Evolutionary conservation across 2,329 filamentous ascomycete species (phyloP), one percentile per base, ranked within the genome.

Genomic region (Fusarium paranaense): DNA sequence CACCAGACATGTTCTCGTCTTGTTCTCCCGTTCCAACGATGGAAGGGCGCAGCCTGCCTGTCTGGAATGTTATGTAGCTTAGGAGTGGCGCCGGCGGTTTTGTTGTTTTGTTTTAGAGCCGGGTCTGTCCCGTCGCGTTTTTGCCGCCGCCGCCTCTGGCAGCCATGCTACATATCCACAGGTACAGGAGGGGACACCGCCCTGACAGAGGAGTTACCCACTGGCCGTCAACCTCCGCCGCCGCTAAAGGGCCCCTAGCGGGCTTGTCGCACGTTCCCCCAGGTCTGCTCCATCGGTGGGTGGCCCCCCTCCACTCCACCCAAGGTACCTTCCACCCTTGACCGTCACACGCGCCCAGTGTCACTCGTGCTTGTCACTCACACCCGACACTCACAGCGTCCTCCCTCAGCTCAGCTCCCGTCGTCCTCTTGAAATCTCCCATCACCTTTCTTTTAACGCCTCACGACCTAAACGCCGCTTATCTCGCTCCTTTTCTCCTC

Each of bases 341-440:
- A 71, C 71, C 67, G 63, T 71, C 69, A 62, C 71, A 73, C 71
- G 71, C 71, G 71, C 71, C 64, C 61, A 69, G 67, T 72, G 71
- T 74, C 71, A 74, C 63, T 74, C 62, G 67, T 58, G 38, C 58
- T 71, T 63, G 65, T 70, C 60, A 69, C 69, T 70, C 50, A 50
- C 25, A 22, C 22, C 22, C 22, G 22, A 22, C 20, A 33, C 42
- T 27, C 42, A 42, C 40, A 42, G 20, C 42, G 42, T 47, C 18
- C 47, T 38, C 56, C 37, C 35, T 62, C 50, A 27, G 38, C 62
- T 38, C 56, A 30, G 47, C 47, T 68, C 30, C 30, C 30, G 30
- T 68, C 42, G 67, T 67, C 38, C 64, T 64, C 64, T 35, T 42
- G 59, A 69, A 66, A 64, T 65, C 67, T 71, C 62, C 62, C 59